Percentiles rank a stretch among this genome's conserved stretches.
Evolutionary conservation across 208 protist genomes (phyloP).

Genomic region (Lotmaria passim): DNA sequence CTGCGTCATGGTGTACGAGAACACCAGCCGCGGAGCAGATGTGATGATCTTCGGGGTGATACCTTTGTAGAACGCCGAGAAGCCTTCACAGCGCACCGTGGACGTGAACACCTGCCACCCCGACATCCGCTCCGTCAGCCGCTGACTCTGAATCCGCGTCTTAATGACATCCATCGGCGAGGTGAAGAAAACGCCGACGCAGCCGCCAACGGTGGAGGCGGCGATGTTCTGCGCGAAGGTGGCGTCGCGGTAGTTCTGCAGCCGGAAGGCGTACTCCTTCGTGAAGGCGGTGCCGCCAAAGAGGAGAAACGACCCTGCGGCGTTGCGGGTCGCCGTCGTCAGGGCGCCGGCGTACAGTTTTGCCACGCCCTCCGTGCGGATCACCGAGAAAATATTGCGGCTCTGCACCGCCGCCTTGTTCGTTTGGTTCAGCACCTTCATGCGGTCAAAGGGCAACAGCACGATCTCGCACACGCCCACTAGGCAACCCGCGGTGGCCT

Average conservation of each 20-base stretch:
- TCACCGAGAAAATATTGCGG: conserved; percentile 38
- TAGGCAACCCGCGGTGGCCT: conserved; percentile 58
- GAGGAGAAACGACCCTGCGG: conserved; percentile 64
- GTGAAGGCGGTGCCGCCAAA: conserved; percentile 77
- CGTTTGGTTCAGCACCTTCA: conserved; percentile 84
- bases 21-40: conserved; percentile 76
- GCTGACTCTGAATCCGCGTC: conserved; percentile 80
- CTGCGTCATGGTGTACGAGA: conserved; percentile 89
- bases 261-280: conserved; percentile 69
- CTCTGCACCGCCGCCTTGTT: conserved; percentile 55
- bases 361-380: conserved; percentile 41
- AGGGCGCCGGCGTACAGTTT: conserved; percentile 63
- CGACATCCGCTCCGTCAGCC: conserved; percentile 46
- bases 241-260: conserved; percentile 66
- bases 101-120: conserved; percentile 58
- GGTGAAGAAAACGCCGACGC: conserved; percentile 60
- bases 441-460: conserved; percentile 79
- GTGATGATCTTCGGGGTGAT: conserved; percentile 81
- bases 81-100: conserved; percentile 61
- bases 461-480: conserved; percentile 68
- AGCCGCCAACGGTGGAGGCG: conserved; percentile 65
- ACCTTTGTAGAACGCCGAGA: conserved; percentile 85
- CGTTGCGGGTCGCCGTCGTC: conserved; percentile 70
- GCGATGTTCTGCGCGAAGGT: conserved; percentile 75
- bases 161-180: conserved; percentile 87